Conservation (phyloP, 352 stramenopile species). For the Phytophthora pistaciae region DNA sequence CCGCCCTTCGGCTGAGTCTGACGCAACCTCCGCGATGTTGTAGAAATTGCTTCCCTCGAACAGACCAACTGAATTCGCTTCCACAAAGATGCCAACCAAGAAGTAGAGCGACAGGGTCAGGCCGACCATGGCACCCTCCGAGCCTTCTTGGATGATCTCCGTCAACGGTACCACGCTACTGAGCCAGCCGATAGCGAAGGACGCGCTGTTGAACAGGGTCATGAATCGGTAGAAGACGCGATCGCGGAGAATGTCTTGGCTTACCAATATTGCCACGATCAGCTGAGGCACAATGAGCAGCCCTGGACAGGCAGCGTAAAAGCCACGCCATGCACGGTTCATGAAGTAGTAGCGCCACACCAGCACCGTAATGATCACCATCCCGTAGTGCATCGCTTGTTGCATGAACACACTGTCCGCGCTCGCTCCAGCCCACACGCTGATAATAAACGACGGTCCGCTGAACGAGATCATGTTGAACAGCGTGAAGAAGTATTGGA, state of each 20-base stretch:
- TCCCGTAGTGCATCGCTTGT: constrained; percentile 30
- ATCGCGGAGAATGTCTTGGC: constrained; percentile 38
- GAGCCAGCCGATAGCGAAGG: constrained; percentile 29
- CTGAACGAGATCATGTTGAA: constrained; percentile 48
- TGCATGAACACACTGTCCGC: constrained; percentile 36
- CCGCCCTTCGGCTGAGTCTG: constrained; percentile 27
- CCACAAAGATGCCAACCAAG: constrained; percentile 44
- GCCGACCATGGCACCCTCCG: constrained; percentile 56
- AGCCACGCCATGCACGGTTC: constrained; percentile 35
- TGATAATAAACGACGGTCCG: constrained; percentile 30
- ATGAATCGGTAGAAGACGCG: constrained; percentile 42
- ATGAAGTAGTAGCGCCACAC: constrained; percentile 47
- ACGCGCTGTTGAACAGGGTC: constrained; percentile 30
- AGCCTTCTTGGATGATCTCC: constrained; percentile 65
- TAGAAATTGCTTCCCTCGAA: constrained; percentile 56
- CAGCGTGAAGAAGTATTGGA: constrained; percentile 54
- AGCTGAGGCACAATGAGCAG: constrained; percentile 43
- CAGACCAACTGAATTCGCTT: constrained; percentile 41
- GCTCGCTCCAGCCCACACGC: constrained; percentile 35
- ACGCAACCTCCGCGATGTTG: constrained; percentile 22
- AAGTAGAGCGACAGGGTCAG: constrained; percentile 55
- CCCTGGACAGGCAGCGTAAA: constrained; percentile 37
- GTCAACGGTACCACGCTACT: constrained; percentile 49
- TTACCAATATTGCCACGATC: constrained; percentile 31
- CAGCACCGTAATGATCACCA: constrained; percentile 32